Evolutionary conservation across 129 eudicot species (phyloP).

Genomic region (Flaveria brownii): DNA sequence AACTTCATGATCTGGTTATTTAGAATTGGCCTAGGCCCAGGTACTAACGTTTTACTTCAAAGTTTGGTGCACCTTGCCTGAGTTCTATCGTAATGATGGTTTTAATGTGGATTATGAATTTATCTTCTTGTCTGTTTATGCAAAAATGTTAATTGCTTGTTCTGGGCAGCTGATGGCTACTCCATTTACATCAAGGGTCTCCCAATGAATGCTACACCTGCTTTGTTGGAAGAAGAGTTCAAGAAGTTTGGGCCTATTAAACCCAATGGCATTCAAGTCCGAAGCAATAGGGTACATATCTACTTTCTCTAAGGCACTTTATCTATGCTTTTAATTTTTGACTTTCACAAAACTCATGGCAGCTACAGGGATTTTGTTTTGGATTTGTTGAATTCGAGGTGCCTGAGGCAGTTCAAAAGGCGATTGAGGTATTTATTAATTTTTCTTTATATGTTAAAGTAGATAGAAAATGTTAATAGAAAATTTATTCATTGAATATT

Average conservation of each 20-base stretch:
- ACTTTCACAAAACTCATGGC: constrained; percentile 30
- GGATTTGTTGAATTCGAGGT: constrained; percentile 95
- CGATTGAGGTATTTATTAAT: constrained; percentile 63
- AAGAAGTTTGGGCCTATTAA: constrained; percentile 79
- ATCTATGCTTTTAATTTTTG: not conserved
- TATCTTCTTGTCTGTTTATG: not conserved
- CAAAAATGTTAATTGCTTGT: constrained; percentile 8
- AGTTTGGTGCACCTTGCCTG: not conserved
- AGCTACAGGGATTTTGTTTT: constrained; percentile 83
- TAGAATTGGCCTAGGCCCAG: not conserved
- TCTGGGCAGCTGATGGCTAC: constrained; percentile 64
- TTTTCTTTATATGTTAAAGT: not conserved
- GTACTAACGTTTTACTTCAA: too few species aligned
- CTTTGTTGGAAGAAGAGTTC: constrained; percentile 60
- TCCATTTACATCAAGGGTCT: constrained; percentile 68
- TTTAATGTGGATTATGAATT: too few species aligned
- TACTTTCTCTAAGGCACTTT: not conserved
- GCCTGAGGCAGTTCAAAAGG: constrained; percentile 65
- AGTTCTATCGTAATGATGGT: not conserved
- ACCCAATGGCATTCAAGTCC: constrained; percentile 77
- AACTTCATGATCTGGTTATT: not conserved
- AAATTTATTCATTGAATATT: not conserved
- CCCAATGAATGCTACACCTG: constrained; percentile 63
- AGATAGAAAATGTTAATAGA: not conserved
- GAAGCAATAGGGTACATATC: constrained; percentile 64